These are phyloP conservation scores for Mangifera indica DNA, from an alignment of 345 rosid species.

Conservation along the genomic window DNA sequence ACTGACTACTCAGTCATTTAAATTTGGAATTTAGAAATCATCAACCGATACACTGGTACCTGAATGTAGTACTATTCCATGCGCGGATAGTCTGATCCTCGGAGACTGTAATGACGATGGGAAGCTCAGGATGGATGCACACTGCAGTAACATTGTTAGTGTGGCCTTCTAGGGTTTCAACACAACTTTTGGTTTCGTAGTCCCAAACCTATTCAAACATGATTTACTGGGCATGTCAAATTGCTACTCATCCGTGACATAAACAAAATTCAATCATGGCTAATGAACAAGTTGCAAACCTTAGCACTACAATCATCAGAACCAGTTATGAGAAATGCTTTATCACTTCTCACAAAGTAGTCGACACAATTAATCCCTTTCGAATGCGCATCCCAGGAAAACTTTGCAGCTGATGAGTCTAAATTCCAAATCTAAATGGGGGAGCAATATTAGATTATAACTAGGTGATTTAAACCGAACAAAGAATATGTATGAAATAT, in stretches of 20 bases:
- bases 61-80: conserved; percentile 79
- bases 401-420: conserved; percentile 72
- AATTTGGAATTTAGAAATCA: not conserved
- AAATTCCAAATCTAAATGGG: conserved; percentile 85
- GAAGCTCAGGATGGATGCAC: conserved; percentile 81
- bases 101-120: conserved; percentile 77
- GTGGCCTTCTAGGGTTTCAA: conserved; percentile 82
- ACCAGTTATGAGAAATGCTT: conserved; percentile 73
- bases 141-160: conserved; percentile 83
- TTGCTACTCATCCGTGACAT: not conserved
- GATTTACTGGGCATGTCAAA: not conserved
- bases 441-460: not conserved
- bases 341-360: conserved; percentile 73
- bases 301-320: conserved; percentile 91
- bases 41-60: conserved; percentile 33
- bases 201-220: conserved; percentile 66
- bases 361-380: conserved; percentile 89
- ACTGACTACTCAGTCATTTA: not conserved
- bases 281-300: conserved; percentile 36
- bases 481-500: conserved; percentile 12
- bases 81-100: conserved; percentile 82
- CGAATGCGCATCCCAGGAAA: conserved; percentile 75
- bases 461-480: not conserved
- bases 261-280: not conserved
- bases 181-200: conserved; percentile 82